A percentile compares a stretch with the other conserved stretches of the same genome.
Evolutionary conservation across 2,329 filamentous ascomycete species (phyloP).

Genomic region (Fusarium domesticum): DNA sequence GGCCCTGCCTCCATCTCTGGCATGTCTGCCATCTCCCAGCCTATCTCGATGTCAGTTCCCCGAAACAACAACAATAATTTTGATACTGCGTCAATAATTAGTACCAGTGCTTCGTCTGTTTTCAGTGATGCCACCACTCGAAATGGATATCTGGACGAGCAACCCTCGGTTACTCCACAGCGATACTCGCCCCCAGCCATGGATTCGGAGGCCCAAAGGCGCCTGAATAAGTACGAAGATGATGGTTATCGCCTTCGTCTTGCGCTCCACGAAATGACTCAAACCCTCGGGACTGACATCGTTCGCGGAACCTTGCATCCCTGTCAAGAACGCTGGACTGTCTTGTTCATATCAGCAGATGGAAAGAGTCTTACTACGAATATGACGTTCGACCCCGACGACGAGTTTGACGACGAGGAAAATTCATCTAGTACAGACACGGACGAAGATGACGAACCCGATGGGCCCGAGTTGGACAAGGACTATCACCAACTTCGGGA

Average conservation of each 20-base stretch:
- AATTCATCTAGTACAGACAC: constrained; percentile 60
- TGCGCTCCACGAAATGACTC: constrained; percentile 68
- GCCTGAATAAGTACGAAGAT: constrained; percentile 55
- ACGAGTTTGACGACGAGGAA: constrained; percentile 64
- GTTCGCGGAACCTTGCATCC: constrained; percentile 70
- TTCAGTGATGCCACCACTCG: constrained; percentile 69
- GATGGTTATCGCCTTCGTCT: constrained; percentile 63
- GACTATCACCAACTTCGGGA: constrained; percentile 80
- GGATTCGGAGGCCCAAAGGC: constrained; percentile 43
- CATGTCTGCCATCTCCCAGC: constrained; percentile 66
- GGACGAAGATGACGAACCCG: constrained; percentile 59
- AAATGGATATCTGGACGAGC: constrained; percentile 60
- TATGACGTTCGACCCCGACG: constrained; percentile 69
- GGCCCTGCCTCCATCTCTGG: constrained; percentile 66
- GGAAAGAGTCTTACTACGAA: constrained; percentile 66
- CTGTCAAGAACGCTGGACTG: constrained; percentile 78
- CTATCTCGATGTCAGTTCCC: constrained; percentile 57
- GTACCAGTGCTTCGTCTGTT: constrained; percentile 69
- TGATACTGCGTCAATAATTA: constrained; percentile 68
- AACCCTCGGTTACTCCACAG: constrained; percentile 46
- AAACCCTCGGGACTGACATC: constrained; percentile 60
- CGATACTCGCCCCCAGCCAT: constrained; percentile 53
- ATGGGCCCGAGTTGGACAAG: constrained; percentile 65
- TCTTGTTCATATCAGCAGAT: constrained; percentile 73
- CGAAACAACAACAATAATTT: constrained; percentile 45